A percentile compares a stretch with the other conserved stretches of the same genome.
Evolutionary conservation across 768 basidiomycete species (phyloP).

Genomic region (Tulasnella sp.): DNA sequence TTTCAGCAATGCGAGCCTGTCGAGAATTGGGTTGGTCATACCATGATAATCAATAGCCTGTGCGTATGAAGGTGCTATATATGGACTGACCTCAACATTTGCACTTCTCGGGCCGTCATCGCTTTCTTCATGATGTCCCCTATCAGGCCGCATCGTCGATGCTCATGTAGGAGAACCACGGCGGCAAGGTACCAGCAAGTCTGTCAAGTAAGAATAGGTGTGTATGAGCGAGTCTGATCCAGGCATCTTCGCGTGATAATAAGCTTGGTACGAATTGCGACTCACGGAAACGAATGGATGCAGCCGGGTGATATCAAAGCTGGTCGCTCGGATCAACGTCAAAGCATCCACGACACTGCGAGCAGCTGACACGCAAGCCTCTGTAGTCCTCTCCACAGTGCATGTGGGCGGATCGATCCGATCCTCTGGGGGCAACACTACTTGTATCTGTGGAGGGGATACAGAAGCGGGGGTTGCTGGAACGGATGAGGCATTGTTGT

Average conservation of each 20-base stretch:
- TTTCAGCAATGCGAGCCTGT: slow-evolving; percentile 1
- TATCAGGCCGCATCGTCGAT: neutral
- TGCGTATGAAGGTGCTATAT: neutral
- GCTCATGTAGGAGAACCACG: slow-evolving; percentile 10
- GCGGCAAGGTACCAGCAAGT: slow-evolving; percentile 13
- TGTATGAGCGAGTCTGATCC: neutral
- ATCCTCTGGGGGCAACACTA: neutral
- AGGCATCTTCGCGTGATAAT: neutral
- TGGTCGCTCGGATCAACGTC: slow-evolving; percentile 1
- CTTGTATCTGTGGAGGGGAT: neutral
- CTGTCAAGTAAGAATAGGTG: neutral
- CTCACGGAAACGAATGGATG: slow-evolving; percentile 12
- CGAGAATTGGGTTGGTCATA: too few relatives aligned
- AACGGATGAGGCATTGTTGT: neutral
- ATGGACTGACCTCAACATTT: slow-evolving; percentile 6
- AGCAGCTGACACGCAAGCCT: slow-evolving; percentile 4
- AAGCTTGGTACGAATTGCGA: neutral
- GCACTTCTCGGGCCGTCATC: slow-evolving; percentile 2
- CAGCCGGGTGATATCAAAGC: slow-evolving; percentile 4
- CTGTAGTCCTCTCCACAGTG: neutral
- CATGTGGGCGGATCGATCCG: neutral
- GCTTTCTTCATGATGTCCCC: neutral
- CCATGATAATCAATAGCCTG: neutral
- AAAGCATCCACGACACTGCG: slow-evolving; percentile 9
- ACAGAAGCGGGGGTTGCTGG: neutral